Conservation (phyloP, 192 early-diverging fungal species). For the Globomyces pollinis-pini region DNA sequence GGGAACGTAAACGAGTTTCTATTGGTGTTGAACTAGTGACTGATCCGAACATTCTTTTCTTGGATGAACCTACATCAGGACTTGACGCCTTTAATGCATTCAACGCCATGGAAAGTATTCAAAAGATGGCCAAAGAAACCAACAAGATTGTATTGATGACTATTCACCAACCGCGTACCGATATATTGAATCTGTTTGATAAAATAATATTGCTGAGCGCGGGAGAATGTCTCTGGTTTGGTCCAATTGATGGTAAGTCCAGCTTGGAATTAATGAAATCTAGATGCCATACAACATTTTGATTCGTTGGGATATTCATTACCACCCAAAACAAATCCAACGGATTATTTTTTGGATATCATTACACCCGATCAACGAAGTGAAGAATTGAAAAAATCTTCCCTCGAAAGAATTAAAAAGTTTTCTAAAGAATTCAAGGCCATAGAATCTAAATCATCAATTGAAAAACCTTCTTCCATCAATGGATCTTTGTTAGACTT, state of each 20-base stretch:
- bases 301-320: conserved; percentile 23
- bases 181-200: conserved; percentile 53
- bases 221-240: conserved; percentile 33
- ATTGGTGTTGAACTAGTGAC: conserved; percentile 31
- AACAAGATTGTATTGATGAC: conserved; percentile 25
- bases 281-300: conserved; percentile 33
- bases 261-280: neutral
- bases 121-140: conserved; percentile 12
- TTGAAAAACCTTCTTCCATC: too few relatives aligned
- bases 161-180: conserved; percentile 40
- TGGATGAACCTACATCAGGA: conserved; percentile 54
- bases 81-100: conserved; percentile 65
- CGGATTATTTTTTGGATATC: conserved; percentile 26
- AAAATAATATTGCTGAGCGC: conserved; percentile 37
- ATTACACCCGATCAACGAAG: conserved; percentile 18
- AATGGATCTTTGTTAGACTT: neutral
- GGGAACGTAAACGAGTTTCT: conserved; percentile 56
- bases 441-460: neutral
- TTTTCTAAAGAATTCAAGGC: conserved; percentile 17
- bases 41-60: conserved; percentile 47
- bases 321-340: conserved; percentile 37
- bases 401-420: conserved; percentile 12
- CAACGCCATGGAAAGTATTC: conserved; percentile 56
- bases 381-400: conserved; percentile 5
- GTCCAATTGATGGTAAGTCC: conserved; percentile 4